Percentiles rank a stretch among this genome's conserved stretches.
phyloP scores from a whole-genome alignment of 805 yeast genomes.

The Myxozyma melibiosi region DNA sequence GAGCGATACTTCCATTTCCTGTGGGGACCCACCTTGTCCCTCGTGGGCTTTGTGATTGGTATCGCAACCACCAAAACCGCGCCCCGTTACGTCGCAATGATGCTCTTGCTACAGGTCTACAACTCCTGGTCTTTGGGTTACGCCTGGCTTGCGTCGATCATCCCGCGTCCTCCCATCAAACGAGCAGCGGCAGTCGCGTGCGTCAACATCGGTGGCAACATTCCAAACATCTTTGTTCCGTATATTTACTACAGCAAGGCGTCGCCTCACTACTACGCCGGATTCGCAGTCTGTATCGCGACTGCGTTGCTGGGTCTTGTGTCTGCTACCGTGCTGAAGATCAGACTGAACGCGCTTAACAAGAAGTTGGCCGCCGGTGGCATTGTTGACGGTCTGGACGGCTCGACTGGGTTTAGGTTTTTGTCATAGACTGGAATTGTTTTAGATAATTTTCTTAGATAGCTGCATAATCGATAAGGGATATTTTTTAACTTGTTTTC shows the following conservation, averaged over 20 bases:
- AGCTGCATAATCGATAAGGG: no score
- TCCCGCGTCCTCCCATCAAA: slow-evolving; percentile 57
- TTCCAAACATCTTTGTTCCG: slow-evolving; percentile 38
- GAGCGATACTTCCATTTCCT: slow-evolving; percentile 50
- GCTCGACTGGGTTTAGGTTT: slow-evolving; percentile 30
- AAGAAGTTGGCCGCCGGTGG: slow-evolving; percentile 14
- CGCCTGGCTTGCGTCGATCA: slow-evolving; percentile 58
- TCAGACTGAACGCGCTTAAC: slow-evolving; percentile 2
- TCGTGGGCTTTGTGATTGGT: slow-evolving; percentile 53
- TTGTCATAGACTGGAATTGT: slow-evolving; percentile 1
- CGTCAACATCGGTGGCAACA: slow-evolving; percentile 48
- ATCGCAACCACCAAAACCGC: slow-evolving; percentile 56
- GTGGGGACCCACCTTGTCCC: slow-evolving; percentile 49
- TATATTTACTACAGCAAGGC: slow-evolving; percentile 26
- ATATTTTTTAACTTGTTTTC: no score
- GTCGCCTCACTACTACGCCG: slow-evolving; percentile 38
- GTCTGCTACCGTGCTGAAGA: neutral
- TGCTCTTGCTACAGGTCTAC: slow-evolving; percentile 57
- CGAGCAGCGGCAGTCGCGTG: slow-evolving; percentile 50
- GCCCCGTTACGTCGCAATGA: slow-evolving; percentile 60
- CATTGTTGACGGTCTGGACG: slow-evolving; percentile 22
- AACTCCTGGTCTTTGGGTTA: slow-evolving; percentile 56
- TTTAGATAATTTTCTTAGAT: no score
- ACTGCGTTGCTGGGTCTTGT: slow-evolving; percentile 19
- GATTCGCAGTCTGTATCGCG: slow-evolving; percentile 36